Percentiles rank a stretch among this genome's conserved stretches.
phyloP scores from a whole-genome alignment of 2,329 filamentous ascomycete genomes.

The Dendrostoma leiphaemia region DNA sequence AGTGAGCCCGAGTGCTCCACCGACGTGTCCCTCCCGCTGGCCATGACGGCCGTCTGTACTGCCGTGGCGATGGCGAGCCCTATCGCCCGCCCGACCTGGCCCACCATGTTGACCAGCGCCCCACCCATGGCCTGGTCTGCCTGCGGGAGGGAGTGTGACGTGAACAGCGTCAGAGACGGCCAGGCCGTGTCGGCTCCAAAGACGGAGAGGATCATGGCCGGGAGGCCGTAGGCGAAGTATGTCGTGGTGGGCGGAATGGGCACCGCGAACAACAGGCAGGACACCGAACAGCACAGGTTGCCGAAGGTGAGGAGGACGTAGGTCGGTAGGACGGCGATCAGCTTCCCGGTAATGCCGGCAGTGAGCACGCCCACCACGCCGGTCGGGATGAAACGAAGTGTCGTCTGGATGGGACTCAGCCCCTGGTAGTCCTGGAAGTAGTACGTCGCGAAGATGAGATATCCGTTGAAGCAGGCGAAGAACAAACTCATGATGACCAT shows the following conservation, averaged over 20 bases:
- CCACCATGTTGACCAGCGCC: constrained; percentile 65
- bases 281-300: constrained; percentile 51
- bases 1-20: constrained; percentile 44
- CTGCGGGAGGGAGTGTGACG: constrained; percentile 57
- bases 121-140: constrained; percentile 68
- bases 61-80: constrained; percentile 64
- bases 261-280: constrained; percentile 60
- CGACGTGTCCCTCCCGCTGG: constrained; percentile 39
- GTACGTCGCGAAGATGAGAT: constrained; percentile 65
- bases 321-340: constrained; percentile 58
- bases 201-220: constrained; percentile 64
- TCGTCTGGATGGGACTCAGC: constrained; percentile 61
- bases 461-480: constrained; percentile 68
- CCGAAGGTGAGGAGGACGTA: constrained; percentile 58
- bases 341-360: constrained; percentile 51
- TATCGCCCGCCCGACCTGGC: constrained; percentile 64
- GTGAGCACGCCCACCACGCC: constrained; percentile 59
- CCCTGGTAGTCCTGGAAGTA: constrained; percentile 68
- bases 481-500: constrained; percentile 66
- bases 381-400: constrained; percentile 65
- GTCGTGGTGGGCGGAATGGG: constrained; percentile 59
- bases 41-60: constrained; percentile 62
- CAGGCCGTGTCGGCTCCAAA: constrained; percentile 66
- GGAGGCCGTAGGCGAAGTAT: constrained; percentile 67
- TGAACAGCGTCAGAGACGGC: constrained; percentile 65